Percentiles rank a stretch among this genome's conserved stretches.
phyloP scores from a whole-genome alignment of 2,329 filamentous ascomycete species.

The Talaromyces sp. region DNA sequence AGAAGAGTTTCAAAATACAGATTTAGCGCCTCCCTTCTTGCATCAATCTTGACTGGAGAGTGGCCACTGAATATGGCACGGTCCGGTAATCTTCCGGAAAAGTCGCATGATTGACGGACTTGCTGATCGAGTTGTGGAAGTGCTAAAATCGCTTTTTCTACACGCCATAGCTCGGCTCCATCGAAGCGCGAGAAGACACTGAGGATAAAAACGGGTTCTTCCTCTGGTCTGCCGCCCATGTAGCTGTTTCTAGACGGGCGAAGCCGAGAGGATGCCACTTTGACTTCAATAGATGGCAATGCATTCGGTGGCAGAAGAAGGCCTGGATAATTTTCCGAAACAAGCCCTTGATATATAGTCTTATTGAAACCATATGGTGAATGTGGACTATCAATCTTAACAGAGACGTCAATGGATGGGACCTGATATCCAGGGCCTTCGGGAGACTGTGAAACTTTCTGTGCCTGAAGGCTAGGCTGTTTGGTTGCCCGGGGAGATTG shows the following conservation, averaged over 20 bases:
- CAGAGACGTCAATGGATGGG: constrained; percentile 34
- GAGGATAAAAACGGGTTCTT: constrained; percentile 90
- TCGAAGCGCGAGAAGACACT: constrained; percentile 71
- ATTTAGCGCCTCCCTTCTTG: constrained; percentile 73
- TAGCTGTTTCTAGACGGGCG: constrained; percentile 84
- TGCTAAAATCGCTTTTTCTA: constrained; percentile 84
- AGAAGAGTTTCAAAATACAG: constrained; percentile 79
- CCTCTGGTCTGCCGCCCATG: constrained; percentile 74
- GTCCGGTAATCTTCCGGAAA: constrained; percentile 75
- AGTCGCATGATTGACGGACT: constrained; percentile 66
- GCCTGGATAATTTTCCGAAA: constrained; percentile 81
- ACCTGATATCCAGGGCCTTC: constrained; percentile 20
- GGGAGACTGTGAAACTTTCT: constrained; percentile 14
- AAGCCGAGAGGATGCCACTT: constrained; percentile 89
- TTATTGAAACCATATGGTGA: constrained; percentile 29
- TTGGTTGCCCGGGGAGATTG: constrained; percentile 69
- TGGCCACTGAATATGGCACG: constrained; percentile 83
- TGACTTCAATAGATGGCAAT: constrained; percentile 76
- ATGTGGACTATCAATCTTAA: constrained; percentile 32
- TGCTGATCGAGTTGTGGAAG: constrained; percentile 76
- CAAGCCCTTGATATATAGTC: constrained; percentile 67
- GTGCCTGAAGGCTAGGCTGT: constrained; percentile 53
- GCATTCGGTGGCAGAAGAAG: constrained; percentile 83
- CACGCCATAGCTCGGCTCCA: constrained; percentile 71
- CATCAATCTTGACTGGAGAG: constrained; percentile 87